phyloP scores from a whole-genome alignment of 768 basidiomycete genomes.

The Kwoniella pini region DNA sequence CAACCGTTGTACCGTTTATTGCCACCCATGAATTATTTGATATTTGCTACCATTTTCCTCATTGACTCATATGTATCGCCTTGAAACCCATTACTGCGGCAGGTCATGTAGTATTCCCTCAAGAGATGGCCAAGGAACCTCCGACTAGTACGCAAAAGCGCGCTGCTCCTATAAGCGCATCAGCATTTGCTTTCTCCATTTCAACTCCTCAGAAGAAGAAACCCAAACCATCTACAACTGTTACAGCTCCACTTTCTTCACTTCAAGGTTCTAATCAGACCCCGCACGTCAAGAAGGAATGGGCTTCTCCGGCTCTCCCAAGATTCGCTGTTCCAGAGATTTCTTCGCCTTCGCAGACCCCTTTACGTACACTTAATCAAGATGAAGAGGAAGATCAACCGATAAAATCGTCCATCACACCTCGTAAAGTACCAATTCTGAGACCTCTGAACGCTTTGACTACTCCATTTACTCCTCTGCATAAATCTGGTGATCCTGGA shows the following conservation, averaged over 20 bases:
- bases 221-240: neutral
- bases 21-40: conserved; percentile 2
- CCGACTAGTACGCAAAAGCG: conserved; percentile 8
- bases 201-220: conserved; percentile 22
- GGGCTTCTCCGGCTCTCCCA: neutral
- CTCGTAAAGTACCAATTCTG: neutral
- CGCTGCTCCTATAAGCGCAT: conserved; percentile 21
- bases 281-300: neutral
- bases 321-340: neutral
- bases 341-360: neutral
- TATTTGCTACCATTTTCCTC: too few species aligned
- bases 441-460: conserved; percentile 4
- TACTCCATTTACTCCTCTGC: neutral
- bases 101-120: neutral
- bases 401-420: neutral
- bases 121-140: neutral
- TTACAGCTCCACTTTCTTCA: conserved; percentile 2
- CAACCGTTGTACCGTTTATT: conserved; percentile 1
- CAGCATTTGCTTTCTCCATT: conserved; percentile 34
- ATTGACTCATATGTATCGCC: too few species aligned
- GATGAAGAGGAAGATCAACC: neutral
- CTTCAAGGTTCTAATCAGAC: neutral
- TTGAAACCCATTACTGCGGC: too few species aligned
- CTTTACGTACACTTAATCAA: neutral
- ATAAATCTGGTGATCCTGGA: conserved; percentile 6